Base-by-base conservation (phyloP, 2,329 filamentous ascomycete genomes). In the Aspergillus uvarum region DNA sequence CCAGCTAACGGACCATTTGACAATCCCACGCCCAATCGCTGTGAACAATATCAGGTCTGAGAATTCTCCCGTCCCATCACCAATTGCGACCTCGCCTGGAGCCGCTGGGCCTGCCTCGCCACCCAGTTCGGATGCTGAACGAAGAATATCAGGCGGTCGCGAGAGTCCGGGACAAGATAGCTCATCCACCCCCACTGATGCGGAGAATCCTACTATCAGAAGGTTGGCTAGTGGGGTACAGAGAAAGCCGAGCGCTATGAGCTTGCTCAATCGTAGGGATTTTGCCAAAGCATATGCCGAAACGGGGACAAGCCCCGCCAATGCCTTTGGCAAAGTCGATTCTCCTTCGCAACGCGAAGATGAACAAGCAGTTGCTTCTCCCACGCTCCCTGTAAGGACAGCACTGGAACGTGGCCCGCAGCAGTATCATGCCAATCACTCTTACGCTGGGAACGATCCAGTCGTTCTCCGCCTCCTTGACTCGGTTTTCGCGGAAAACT, bases 391-490 rank as follows among this genome's bases (percentile, higher is more conserved):
- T 38, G 73, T 76, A 54, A 70, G 63, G 51, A 71, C 68, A 57
- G 53, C 65, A 6, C 56, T 62, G 21, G 65, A 68, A 16, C 51
- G 63, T 14, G 69, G 68, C 5, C 66, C 72, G 10, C 77, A 76
- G 14, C 82, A 81, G 44, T 85, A 85, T 63, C 83, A 82, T 59
- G 83, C 85, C 3, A 88, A 87, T 47, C 94, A 98, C 76, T 92
- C 90, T 2, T 98, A 99, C 71, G 84, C 86, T 49, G 95, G 95
- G 1, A 92, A 90, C 60, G 85, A 88, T 64, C 85, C 85, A 1
- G 83, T 80, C 3, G 81, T 89, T 6, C 72, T 88, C 52, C 84
- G 80, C 59, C 76, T 88, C n/a, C 74, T 99, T 4, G 91, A 97
- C 72, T 87, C 89, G 5, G 92, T 98, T 79, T 97, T 94, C 70